phyloP scores from a whole-genome alignment of 1,284 basidiomycete genomes.

The Ceratobasidium sp. region DNA sequence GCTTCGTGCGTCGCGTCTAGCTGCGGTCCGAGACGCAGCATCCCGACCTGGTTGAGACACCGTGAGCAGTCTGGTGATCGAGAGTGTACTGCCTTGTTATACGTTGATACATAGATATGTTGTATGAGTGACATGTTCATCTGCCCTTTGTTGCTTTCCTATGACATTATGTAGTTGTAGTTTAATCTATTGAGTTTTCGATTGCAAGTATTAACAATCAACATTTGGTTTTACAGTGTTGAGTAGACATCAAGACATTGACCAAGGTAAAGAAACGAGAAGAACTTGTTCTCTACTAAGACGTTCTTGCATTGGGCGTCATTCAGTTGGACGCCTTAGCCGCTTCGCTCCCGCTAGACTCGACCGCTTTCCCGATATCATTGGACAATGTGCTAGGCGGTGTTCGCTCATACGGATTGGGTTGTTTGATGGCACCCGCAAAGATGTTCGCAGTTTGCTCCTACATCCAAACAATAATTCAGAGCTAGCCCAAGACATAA shows the following conservation, averaged over 20 bases:
- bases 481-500: background rate
- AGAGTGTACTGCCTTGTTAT: slow-evolving; percentile 6
- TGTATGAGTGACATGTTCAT: slow-evolving; percentile 20
- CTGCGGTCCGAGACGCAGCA: slow-evolving; percentile 37
- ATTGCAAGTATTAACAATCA: background rate
- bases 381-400: slow-evolving; percentile 7
- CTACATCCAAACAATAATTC: background rate
- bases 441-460: slow-evolving; percentile 36
- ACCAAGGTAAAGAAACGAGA: background rate
- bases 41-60: slow-evolving; percentile 29
- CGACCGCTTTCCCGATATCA: slow-evolving; percentile 4
- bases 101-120: slow-evolving; percentile 23
- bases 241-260: background rate
- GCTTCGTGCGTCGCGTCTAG: slow-evolving; percentile 41
- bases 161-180: slow-evolving; percentile 46
- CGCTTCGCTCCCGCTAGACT: background rate
- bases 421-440: slow-evolving; percentile 29
- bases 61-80: too few relatives aligned
- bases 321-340: slow-evolving; percentile 13
- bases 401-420: slow-evolving; percentile 34
- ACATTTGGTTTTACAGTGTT: background rate
- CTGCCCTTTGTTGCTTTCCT: slow-evolving; percentile 13
- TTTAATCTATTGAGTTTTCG: slow-evolving; percentile 34
- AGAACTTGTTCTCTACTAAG: background rate
- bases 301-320: background rate